Base-by-base conservation (phyloP, 164 flowering plant genomes). In the Piper betle region DNA sequence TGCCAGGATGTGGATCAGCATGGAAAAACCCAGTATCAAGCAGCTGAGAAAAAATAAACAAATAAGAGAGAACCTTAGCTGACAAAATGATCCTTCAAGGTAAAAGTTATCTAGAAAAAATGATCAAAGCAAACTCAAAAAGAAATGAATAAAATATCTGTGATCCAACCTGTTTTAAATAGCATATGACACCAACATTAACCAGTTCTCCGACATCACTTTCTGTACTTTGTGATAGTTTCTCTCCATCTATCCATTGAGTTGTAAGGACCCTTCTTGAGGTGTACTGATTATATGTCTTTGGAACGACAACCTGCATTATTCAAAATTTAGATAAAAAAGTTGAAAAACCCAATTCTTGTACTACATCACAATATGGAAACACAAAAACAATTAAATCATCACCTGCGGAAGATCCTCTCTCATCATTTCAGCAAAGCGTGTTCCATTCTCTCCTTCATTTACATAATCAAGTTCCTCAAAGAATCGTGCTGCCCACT, bases 1-100 rank as follows among this genome's bases (percentile, higher is more conserved):
- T 93, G 52, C 99, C 99, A 64, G 99, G 99, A 78, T 93, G 99
- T 57, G 97, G 99, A 72, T 90, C 99, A 68, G 99, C 99, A 78
- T 93, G 99, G 69, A 93, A 93, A 75, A 93, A 84, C 6, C 99
- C 99, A 63, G 97, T 93, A 71, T 93, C 99, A 72, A 93, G 99
- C 72, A 93, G 74, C 99, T 93, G 82, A 39, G 74, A 62, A 59
- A 19, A 62, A 64, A 76, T 67, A 64, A 37, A 52, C 55, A 58
- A 17, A 55, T 19, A 60, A 20, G 40, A 42, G 59, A 65, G 16
- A 42, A 53, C 4, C 8, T 53, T 53, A 53, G 55, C 43, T 9
- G 9, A 9, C n/a, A 53, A 16, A 15, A 48, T 48, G 52, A 7
- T 48, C 8, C 10, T 8, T 7, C 15, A n/a, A n/a, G n/a, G n/a